Evolutionary conservation across 306 rosid genomes (phyloP).

Genomic region (Prunus persica): Prunus_persica_NCBIv2 NC_034009.1:33998501-33999000

Average conservation of each 20-base stretch:
- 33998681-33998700: no score
- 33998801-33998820: conserved; percentile 3
- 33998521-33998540: no score
- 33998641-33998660: neutral
- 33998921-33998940: neutral
- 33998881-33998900: neutral
- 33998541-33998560: no score
- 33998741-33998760: neutral
- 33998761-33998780: conserved; percentile 5
- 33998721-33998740: no score
- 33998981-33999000: neutral
- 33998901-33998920: neutral
- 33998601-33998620: neutral
- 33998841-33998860: conserved; percentile 9
- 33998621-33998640: neutral
- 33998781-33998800: conserved; percentile 3
- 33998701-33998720: no score
- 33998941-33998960: conserved; percentile 5
- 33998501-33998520: no score
- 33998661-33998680: neutral
- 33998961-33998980: neutral
- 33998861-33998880: neutral
- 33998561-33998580: no score
- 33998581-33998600: no score
- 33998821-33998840: neutral